These are phyloP conservation scores for Colletotrichum lupini DNA, from an alignment of 2,329 filamentous ascomycete species.

Conservation along the genomic window DNA sequence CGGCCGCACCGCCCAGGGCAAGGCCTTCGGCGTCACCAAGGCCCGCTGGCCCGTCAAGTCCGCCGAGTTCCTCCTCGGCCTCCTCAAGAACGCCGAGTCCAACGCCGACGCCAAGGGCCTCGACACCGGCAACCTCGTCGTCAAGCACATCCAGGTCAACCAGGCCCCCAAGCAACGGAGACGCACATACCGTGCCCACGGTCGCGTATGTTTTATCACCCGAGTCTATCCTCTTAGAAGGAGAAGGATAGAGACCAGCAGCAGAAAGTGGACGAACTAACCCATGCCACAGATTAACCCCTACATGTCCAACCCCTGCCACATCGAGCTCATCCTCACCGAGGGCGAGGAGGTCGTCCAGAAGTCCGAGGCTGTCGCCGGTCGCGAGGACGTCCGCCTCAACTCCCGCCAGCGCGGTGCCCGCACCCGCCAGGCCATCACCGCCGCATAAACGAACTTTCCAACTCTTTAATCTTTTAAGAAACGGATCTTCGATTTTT, in stretches of 20 bases:
- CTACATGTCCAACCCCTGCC: slow-evolving; percentile 99
- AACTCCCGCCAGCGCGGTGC: slow-evolving; percentile 92
- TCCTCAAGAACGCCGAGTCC: slow-evolving; percentile 97
- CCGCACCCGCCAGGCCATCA: slow-evolving; percentile 72
- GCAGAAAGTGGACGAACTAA: slow-evolving; percentile 39
- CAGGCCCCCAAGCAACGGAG: slow-evolving; percentile 99
- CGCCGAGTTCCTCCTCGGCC: slow-evolving; percentile 95
- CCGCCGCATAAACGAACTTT: slow-evolving; percentile 64
- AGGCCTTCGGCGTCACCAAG: slow-evolving; percentile 97
- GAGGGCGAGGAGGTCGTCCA: slow-evolving; percentile 96
- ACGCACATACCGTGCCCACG: slow-evolving; percentile 99
- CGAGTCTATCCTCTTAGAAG: neutral
- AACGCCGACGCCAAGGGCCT: slow-evolving; percentile 98
- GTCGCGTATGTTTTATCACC: slow-evolving; percentile 81
- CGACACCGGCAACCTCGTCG: slow-evolving; percentile 95
- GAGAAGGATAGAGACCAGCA: neutral
- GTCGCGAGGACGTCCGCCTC: slow-evolving; percentile 75
- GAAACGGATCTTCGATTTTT: slow-evolving; percentile 11
- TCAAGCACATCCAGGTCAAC: slow-evolving; percentile 99
- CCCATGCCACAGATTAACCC: slow-evolving; percentile 87
- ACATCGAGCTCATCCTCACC: slow-evolving; percentile 99
- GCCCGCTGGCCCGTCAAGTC: slow-evolving; percentile 99
- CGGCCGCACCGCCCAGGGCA: slow-evolving; percentile 97
- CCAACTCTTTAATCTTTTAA: neutral
- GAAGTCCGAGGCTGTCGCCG: slow-evolving; percentile 80